phyloP scores from a whole-genome alignment of 257 asterid genomes.

The Solanum piurae region DNA sequence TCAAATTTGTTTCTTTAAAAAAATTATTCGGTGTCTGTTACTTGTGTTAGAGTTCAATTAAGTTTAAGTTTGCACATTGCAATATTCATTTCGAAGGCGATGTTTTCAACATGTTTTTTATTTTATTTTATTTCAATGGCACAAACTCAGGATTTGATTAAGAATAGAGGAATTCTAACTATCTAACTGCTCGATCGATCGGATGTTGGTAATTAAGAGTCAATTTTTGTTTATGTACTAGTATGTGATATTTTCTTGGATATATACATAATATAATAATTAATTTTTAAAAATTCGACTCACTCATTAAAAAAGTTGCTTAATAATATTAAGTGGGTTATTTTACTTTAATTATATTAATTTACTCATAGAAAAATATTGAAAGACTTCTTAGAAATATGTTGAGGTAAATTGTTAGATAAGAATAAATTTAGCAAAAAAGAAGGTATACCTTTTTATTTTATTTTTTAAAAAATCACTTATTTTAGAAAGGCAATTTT shows the following conservation, averaged over 20 bases:
- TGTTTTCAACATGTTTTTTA: not conserved
- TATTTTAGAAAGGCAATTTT: too few species aligned
- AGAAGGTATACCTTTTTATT: too few species aligned
- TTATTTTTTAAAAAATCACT: too few species aligned
- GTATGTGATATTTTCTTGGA: not conserved
- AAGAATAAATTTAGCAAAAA: not conserved
- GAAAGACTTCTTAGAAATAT: not conserved
- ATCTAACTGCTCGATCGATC: not conserved
- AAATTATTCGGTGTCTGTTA: rapidly evolving
- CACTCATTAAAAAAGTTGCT: not conserved
- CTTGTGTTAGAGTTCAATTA: not conserved
- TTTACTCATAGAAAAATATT: not conserved
- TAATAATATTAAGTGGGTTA: not conserved
- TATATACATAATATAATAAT: not conserved
- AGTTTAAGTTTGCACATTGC: not conserved
- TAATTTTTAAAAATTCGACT: not conserved
- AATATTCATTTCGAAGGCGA: rapidly evolving
- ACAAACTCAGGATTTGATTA: not conserved
- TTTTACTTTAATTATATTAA: not conserved
- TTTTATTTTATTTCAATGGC: not conserved
- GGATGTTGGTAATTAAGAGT: not conserved
- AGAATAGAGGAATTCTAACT: rapidly evolving
- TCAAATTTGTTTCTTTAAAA: not conserved
- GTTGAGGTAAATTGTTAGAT: not conserved
- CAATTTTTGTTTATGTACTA: not conserved